Evolutionary conservation across 1,284 basidiomycete genomes (phyloP), one percentile per base, ranked within the genome.

Genomic region (Pisolithus thermaeus): DNA sequence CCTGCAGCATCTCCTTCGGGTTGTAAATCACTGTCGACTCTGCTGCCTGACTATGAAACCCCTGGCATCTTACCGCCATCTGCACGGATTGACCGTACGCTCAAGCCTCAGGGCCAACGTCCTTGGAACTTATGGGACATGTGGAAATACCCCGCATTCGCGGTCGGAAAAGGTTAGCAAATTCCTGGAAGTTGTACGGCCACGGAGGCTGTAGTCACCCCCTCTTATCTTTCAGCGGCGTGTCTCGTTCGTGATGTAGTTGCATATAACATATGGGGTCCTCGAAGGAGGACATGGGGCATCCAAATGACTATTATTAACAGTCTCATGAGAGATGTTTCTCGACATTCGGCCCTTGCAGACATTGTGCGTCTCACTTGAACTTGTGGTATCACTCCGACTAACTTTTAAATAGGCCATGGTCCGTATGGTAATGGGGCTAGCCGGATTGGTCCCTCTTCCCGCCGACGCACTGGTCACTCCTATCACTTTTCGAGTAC

Each of bases 391-490:
- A 48, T 49, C 16, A 36, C 47, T 46, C 23, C 49, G 23, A 52
- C 59, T 47, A 62, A 50, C 46, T 36, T 4, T 18, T 44, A 22
- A 35, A 16, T 60, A 90, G 86, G 70, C 75, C 38, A 84, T 83
- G 44, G 80, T 94, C 43, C 84, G 96, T 22, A 78, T 83, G 68
- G 73, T 92, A 53, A 90, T 97, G 77, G 81, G 87, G 54, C 72
- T 97, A 37, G 83, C 84, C 30, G 86, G 89, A 18, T 78, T 95
- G 49, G 81, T 92, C 4, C 96, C 96, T 1, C 77, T 95, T 0
- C 93, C 97, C 2, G 89, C 91, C 8, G 94, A 97, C 67, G 95
- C 95, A 3, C 78, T 98, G 45, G 90, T 97, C 45, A 98, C 96
- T 1, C 95, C 96, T 5, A 90, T 99, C 47, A 93, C 92, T 0